These are phyloP conservation scores for Flaveria linearis DNA, from an alignment of 129 eudicot genomes.

Conservation along the genomic window DNA sequence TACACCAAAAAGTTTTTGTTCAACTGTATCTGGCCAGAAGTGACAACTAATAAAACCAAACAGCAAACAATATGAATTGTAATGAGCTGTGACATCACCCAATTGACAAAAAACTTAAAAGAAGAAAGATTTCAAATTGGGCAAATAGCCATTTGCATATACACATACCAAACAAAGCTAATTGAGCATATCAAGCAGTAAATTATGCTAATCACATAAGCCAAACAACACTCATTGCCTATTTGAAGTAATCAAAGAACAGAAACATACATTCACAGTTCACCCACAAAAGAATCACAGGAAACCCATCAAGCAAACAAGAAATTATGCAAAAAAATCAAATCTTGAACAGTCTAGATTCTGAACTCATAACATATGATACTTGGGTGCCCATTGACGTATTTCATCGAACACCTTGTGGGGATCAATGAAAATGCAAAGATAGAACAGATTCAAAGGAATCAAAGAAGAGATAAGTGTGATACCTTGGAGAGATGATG, in stretches of 20 bases:
- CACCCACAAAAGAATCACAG: too few relatives aligned
- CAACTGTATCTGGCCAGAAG: constrained; percentile 15
- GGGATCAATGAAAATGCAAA: constrained; percentile 15
- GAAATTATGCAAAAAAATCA: neutral
- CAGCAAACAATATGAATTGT: constrained; percentile 30
- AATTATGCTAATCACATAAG: neutral
- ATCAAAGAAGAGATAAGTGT: constrained; percentile 9
- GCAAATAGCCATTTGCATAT: neutral
- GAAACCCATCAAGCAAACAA: constrained; percentile 10
- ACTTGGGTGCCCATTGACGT: constrained; percentile 15
- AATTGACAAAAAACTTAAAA: constrained; percentile 17
- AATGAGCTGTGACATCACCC: constrained; percentile 41
- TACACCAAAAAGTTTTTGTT: neutral
- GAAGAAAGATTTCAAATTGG: neutral
- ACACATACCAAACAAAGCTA: too few relatives aligned
- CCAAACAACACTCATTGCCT: neutral
- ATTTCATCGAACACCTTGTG: constrained; percentile 30
- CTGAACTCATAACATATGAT: too few relatives aligned
- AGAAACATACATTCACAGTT: constrained; percentile 17
- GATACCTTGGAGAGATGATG: constrained; percentile 29
- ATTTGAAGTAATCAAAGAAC: constrained; percentile 11
- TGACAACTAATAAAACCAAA: constrained; percentile 41
- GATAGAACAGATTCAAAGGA: neutral
- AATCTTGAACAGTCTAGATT: constrained; percentile 24
- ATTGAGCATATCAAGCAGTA: too few relatives aligned